Conservation (phyloP, 2,329 filamentous ascomycete species). For the Trichoderma pleuroti region DNA sequence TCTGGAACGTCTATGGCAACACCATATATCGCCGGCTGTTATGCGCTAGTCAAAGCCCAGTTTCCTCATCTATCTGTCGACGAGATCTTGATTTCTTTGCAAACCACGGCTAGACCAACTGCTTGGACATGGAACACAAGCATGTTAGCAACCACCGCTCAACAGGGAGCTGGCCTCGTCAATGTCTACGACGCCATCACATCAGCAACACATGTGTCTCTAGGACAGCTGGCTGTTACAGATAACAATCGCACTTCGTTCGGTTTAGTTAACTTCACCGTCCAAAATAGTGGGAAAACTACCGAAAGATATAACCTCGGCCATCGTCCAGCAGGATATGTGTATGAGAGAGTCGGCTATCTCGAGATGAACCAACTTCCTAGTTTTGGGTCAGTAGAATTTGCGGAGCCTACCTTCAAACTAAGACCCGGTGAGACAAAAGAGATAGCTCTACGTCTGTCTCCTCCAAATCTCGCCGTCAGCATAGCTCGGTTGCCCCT, state of each 20-base stretch:
- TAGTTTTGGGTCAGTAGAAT: neutral
- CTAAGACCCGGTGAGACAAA: neutral
- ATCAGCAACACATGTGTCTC: neutral
- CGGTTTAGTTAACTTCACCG: neutral
- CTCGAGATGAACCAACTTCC: neutral
- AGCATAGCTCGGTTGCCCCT: neutral
- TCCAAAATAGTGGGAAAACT: neutral
- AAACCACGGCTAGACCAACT: neutral
- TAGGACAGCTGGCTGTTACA: neutral
- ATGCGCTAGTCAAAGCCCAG: neutral
- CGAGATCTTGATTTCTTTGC: neutral
- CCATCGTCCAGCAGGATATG: neutral
- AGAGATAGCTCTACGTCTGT: neutral
- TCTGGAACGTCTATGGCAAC: constrained; percentile 6
- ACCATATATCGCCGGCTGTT: neutral
- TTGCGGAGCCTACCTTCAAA: neutral
- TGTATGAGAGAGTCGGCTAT: neutral
- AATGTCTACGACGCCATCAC: constrained; percentile 1
- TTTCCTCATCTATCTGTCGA: neutral
- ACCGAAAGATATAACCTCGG: neutral
- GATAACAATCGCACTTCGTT: constrained; percentile 4
- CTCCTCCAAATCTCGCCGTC: neutral
- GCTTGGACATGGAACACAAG: neutral
- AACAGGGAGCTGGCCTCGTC: neutral
- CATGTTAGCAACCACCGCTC: neutral